Evolutionary conservation across 2,329 filamentous ascomycete species (phyloP), one percentile per base, ranked within the genome.

Genomic region (Exophiala viscosa): DNA sequence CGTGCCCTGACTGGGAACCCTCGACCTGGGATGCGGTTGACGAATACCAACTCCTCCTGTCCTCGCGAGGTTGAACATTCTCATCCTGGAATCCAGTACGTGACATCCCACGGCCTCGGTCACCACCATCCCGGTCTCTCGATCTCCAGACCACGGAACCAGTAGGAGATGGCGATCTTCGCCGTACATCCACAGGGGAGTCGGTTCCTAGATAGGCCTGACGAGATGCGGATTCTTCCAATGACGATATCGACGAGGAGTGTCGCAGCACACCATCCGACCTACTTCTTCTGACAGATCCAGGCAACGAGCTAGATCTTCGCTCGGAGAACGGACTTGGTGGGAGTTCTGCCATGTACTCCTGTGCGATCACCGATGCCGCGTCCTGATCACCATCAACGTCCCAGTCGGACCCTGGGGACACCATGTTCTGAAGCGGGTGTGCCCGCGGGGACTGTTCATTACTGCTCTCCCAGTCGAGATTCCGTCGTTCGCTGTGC

Each of bases 291-390:
- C 50, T 40, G 14, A 52, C 32, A 18, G 53, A 56, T 14, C 44
- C 51, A 14, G 44, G 38, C 9, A 44, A 53, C 17, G 44, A 52
- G 33, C 42, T 23, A 9, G 53, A 44, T 2, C 32, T 31, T 17
- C 17, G 31, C 14, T 47, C 43, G 28, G 43, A 50, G 34, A 52
- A 63, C 20, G 61, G 61, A 34, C 58, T 61, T 5, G 20, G 32
- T 11, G 56, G 50, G 9, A 63, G 49, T 44, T 60, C 59, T 13
- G 60, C 53, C 32, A 62, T 64, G 20, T 64, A 62, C n/a, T 61
- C 57, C 10, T 58, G 49, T 33, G 61, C 60, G 51, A 60, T 52
- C 35, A 52, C n/a, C 8, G 50, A 57, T 1, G 54, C 51, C 23
- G 55, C 47, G 20, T 60, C 50, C 17, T 45, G 46, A 9, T 36